Evolutionary conservation across 164 flowering plant genomes (phyloP), one percentile per base, ranked within the genome.

Genomic region (Warburgia ugandensis): DNA sequence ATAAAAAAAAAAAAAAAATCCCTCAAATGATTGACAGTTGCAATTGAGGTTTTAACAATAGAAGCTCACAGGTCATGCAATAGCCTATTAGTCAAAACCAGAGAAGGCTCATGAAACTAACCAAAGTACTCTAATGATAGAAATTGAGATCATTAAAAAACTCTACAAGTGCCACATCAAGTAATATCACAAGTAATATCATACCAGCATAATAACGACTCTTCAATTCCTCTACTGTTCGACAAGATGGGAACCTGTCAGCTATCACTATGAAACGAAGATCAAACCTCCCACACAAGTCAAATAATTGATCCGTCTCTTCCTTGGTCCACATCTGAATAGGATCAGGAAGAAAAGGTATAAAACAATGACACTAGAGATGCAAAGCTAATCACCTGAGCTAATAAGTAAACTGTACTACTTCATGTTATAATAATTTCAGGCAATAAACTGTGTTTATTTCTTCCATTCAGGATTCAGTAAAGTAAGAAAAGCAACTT

Each of bases 151-250:
- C 42, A 54, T 26, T 22, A 19, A 43, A 42, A 43, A 43, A n/a
- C 21, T 21, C 11, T 17, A n/a, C 41, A 37, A 37, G 17, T 17
- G n/a, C 39, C 14, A 37, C 14, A 4, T 3, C 16, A 14, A 13
- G 2, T 14, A 6, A 14, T 14, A 1, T 3, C 41, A 45, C 0
- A 22, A 10, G 11, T 5, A 29, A 29, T 6, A 46, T 27, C 0
- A 21, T 81, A 89, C 99, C 99, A 70, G 79, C 72, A 56, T 94
- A 89, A 66, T 89, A 94, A n/a, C 99, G 96, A 66, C 77, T 75
- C 73, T 89, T 94, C 67, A 94, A 59, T 55, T 89, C 97, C 68
- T 92, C 99, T 65, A 88, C 77, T 8, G 80, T 67, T 50, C 87
- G 78, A 43, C 75, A 64, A 55, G 94, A 71, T 52, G 91, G 83